These are phyloP conservation scores for Ogataea pilisensis DNA, from an alignment of 805 yeast species.

Conservation along the genomic window DNA sequence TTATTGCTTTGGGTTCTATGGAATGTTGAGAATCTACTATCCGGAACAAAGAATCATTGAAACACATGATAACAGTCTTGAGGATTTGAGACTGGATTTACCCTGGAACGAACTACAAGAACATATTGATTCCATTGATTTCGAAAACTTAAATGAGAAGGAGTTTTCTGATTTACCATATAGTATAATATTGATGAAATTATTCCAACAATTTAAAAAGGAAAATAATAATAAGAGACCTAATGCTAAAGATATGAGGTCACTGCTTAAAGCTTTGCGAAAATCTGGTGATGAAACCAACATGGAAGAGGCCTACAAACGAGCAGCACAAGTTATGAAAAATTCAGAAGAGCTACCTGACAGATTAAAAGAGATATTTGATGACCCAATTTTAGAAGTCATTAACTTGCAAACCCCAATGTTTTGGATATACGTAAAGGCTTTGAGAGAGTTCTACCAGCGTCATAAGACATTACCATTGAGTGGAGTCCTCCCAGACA, in stretches of 20 bases:
- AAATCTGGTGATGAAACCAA: conserved; percentile 29
- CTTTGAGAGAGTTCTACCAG: conserved; percentile 49
- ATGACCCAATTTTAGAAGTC: conserved; percentile 18
- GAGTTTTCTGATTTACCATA: conserved; percentile 65
- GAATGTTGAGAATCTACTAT: conserved; percentile 48
- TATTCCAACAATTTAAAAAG: conserved; percentile 39
- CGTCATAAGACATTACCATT: conserved; percentile 51
- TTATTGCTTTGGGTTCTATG: conserved; percentile 61
- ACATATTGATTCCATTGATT: conserved; percentile 47
- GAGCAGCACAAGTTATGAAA: conserved; percentile 42
- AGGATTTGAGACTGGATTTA: conserved; percentile 59
- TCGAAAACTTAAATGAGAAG: conserved; percentile 42
- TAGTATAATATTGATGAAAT: conserved; percentile 55
- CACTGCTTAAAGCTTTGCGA: conserved; percentile 6
- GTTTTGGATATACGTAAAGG: conserved; percentile 63
- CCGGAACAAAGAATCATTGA: conserved; percentile 66
- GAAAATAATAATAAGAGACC: conserved; percentile 21
- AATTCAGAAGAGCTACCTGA: conserved; percentile 32
- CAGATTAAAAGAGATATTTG: conserved; percentile 24
- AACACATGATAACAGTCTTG: conserved; percentile 58
- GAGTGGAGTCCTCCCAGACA: conserved; percentile 77
- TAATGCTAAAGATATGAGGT: conserved; percentile 18
- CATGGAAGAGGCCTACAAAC: conserved; percentile 33
- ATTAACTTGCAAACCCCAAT: conserved; percentile 25
- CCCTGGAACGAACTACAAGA: conserved; percentile 70